Base-by-base conservation (phyloP, 1,284 basidiomycete species). In the Trametes sp. region DNA sequence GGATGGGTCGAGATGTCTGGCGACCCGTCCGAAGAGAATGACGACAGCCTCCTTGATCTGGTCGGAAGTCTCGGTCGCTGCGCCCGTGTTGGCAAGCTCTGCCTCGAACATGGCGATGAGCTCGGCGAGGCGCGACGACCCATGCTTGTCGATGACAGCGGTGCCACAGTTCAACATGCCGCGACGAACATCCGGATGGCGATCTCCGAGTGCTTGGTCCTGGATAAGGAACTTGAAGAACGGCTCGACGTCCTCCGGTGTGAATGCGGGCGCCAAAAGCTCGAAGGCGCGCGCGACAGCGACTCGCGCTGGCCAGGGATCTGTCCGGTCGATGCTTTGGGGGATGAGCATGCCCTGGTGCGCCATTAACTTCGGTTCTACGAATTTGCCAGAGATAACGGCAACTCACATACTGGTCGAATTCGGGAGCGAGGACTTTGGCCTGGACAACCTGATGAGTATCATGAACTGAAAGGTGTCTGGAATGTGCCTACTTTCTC, bases 21-120 rank as follows among this genome's bases (percentile, higher is more conserved):
- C 98, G 3, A 96, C 87, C 29, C 96, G 90, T 65, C 98, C 98
- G 67, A 98, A 94, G 16, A 99, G 83, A 71, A 99, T 95, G 62
- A 99, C 93, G 2, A 97, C 90, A 0, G 96, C 95, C 74, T 99
- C 97, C 69, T 97, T 95, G 77, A 98, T 93, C 66, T 90, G 87
- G 76, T 98, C 96, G 4, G 87, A 87, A 0, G 87, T 85, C 71
- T 95, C 92, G 21, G 87, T 89, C 0, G 87, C 84, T 3, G 87
- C 78, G 49, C 82, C 83, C 1, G 87, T 77, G n/a, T 82, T 79
- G 0, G 83, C 84, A 23, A 99, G 85, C 75, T 94, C 90, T 1
- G 80, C 80, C 78, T 99, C 96, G 67, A 99, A 98, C 71, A 92
- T 86, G 19, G 84, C 79, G 68, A 99, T 94, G 48, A 99, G 85